Percentiles rank a stretch among this genome's conserved stretches.
These are phyloP conservation scores for Aspergillus pseudoglaucus DNA, from an alignment of 2,329 filamentous ascomycete species.

Conservation along the genomic window DNA sequence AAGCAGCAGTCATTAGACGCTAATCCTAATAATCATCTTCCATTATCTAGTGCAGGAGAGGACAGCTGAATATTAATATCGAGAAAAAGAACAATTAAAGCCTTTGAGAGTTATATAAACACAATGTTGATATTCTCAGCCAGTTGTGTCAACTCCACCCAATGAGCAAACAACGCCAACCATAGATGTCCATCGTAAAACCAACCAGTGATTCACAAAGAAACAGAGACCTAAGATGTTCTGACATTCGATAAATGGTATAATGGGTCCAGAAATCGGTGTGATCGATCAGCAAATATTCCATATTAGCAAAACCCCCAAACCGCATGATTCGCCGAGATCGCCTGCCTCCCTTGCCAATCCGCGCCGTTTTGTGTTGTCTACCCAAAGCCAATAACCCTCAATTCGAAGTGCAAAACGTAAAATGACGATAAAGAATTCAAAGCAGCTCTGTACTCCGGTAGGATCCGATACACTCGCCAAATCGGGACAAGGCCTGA, in stretches of 20 bases:
- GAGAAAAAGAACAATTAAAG: no score
- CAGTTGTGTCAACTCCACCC: neutral
- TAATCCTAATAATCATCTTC: neutral
- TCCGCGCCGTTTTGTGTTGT: constrained; percentile 26
- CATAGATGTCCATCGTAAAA: neutral
- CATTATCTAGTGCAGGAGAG: neutral
- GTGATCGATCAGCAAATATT: constrained; percentile 1
- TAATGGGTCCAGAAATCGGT: constrained; percentile 4
- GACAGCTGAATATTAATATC: no score
- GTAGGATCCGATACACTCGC: no score
- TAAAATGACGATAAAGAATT: constrained; percentile 7
- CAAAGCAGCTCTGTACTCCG: neutral
- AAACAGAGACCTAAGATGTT: neutral
- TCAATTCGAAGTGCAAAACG: neutral
- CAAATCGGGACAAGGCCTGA: no score
- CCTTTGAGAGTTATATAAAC: no score
- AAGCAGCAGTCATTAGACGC: neutral
- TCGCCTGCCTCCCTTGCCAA: constrained; percentile 20
- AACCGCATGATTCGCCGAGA: constrained; percentile 21
- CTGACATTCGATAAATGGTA: constrained; percentile 9
- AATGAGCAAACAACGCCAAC: neutral
- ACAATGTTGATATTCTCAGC: neutral
- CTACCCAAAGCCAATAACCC: constrained; percentile 24
- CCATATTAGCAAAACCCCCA: constrained; percentile 5
- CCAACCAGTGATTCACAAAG: neutral